Conservation (phyloP, 1,139 yeast species). For the Ogataea hybrid region DNA sequence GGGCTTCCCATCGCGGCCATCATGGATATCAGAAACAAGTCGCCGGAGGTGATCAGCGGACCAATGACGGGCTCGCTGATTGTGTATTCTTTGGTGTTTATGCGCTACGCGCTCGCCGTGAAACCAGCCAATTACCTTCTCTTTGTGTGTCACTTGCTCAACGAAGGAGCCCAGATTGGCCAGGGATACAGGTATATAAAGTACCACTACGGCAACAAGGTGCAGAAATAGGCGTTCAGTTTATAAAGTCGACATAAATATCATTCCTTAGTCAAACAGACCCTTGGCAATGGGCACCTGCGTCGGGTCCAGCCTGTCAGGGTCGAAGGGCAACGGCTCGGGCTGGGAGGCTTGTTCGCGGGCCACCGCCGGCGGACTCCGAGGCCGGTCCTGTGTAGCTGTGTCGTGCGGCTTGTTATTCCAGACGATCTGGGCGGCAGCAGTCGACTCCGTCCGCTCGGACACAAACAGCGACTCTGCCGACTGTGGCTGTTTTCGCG, state of each 20-base stretch:
- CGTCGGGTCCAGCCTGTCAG: conserved; percentile 31
- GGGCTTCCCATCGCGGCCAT: conserved; percentile 97
- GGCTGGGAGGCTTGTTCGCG: not conserved
- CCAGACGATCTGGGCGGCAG: too few species aligned
- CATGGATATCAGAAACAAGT: conserved; percentile 80
- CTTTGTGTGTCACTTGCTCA: conserved; percentile 89
- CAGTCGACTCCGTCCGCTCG: too few species aligned
- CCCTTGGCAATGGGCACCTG: conserved; percentile 31
- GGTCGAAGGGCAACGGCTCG: conserved; percentile 1
- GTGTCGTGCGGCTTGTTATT: too few species aligned
- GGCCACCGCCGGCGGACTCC: not conserved
- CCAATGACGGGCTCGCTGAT: conserved; percentile 94
- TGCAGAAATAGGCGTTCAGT: conserved; percentile 2
- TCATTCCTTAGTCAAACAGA: conserved; percentile 26
- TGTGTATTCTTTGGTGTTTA: conserved; percentile 83
- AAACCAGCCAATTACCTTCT: conserved; percentile 86
- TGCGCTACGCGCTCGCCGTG: conserved; percentile 77
- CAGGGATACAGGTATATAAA: conserved; percentile 83
- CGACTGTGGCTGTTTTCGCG: too few species aligned
- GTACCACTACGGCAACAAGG: conserved; percentile 51
- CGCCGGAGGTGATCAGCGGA: conserved; percentile 88
- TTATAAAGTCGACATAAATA: conserved; percentile 1
- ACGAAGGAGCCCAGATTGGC: conserved; percentile 82
- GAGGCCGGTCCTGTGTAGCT: conserved; percentile 1
- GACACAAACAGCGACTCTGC: too few species aligned